phyloP scores from a whole-genome alignment of 208 protist genomes.

The Trypanosoma congolense region DNA sequence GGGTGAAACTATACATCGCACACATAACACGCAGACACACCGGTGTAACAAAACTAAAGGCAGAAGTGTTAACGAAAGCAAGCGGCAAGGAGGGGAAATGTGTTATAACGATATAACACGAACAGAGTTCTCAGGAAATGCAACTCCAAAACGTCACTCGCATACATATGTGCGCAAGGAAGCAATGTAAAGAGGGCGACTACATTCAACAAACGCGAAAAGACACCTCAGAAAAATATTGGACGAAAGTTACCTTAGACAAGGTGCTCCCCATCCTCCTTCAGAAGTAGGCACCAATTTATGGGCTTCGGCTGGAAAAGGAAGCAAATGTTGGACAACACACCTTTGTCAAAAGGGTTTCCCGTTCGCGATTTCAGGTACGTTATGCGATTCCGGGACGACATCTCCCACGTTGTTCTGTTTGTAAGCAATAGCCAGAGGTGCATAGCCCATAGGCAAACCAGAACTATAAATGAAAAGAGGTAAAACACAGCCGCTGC shows the following conservation, averaged over 20 bases:
- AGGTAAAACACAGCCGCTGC: not conserved
- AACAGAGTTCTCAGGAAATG: no score
- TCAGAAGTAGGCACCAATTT: constrained; percentile 15
- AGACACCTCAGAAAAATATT: no score
- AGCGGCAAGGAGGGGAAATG: no score
- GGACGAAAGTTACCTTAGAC: constrained; percentile 5
- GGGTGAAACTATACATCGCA: no score
- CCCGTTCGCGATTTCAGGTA: constrained; percentile 14
- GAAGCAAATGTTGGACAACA: constrained; percentile 20
- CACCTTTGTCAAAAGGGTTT: constrained; percentile 23
- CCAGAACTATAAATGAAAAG: constrained; percentile 7
- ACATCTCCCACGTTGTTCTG: constrained; percentile 27
- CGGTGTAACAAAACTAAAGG: no score
- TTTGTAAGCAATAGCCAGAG: constrained; percentile 12
- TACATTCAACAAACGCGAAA: no score
- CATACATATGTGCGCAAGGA: no score
- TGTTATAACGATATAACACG: no score
- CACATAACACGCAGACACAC: no score
- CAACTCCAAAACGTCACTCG: no score
- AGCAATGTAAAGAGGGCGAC: no score
- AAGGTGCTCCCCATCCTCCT: not conserved
- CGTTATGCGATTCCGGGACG: constrained; percentile 19
- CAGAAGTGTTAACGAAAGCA: no score
- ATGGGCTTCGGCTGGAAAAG: constrained; percentile 18
- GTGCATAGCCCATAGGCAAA: constrained; percentile 14